Evolutionary conservation across 257 asterid genomes (phyloP), one percentile per base, ranked within the genome.

Genomic region (Nicotiana tabacum): DNA sequence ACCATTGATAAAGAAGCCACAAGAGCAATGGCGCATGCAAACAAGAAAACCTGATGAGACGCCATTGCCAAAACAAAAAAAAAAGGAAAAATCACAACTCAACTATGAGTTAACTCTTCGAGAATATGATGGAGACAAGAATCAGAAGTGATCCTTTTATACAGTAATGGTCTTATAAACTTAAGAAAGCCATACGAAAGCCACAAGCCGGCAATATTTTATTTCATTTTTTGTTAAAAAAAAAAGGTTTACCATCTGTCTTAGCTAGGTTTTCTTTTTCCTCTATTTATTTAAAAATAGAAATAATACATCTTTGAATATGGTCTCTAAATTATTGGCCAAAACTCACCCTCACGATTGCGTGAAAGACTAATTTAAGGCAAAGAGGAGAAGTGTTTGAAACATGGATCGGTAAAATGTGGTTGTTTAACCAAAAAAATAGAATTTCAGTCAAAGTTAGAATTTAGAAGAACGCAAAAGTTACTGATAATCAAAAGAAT

Each of bases 21-120:
- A 58, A 78, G 56, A 78, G 82, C 70, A 35, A 78, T 62, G 56
- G 82, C 32, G 32, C 82, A 78, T 30, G 70, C 82, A 78, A 78
- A 78, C 33, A 58, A 58, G 35, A 78, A 81, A 65, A 65, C 30
- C 29, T 64, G 68, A 1, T 4, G 68, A 70, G 21, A 33, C 32
- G 35, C n/a, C 78, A 43, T 70, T 43, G 77, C 77, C 32, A 35
- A 32, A 67, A 35, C 21, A 21, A 35, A 27, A 9, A 68, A 68
- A 35, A 37, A 7, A 9, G 9, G 30, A 18, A 18, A 51, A 35
- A 37, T 9, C 9, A 68, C 55, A 68, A 37, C 55, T 35, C 76
- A 67, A 67, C 0, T 65, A 66, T 66, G 76, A 66, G 48, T 66
- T 33, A 32, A 33, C 51, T 8, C 77, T 35, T 17, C 0, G 2